A percentile compares a stretch with the other conserved stretches of the same genome.
These are phyloP conservation scores for Osmanthus fragrans DNA, from an alignment of 257 asterid genomes.

Conservation along the genomic window DNA sequence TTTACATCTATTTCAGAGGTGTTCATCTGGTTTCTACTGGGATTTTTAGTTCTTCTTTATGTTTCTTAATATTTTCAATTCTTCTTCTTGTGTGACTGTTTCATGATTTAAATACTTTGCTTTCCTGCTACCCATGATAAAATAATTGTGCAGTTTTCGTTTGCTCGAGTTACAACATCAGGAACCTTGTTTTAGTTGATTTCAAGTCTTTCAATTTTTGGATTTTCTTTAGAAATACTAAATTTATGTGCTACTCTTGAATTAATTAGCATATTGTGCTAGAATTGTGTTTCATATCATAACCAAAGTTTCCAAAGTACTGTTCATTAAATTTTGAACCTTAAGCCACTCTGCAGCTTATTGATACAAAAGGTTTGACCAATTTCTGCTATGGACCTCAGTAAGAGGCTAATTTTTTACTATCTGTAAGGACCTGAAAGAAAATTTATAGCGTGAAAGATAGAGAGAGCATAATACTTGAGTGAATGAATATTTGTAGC, in stretches of 20 bases:
- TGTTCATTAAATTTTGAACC: not conserved
- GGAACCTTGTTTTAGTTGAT: not conserved
- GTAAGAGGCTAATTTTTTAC: not conserved
- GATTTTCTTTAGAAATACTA: not conserved
- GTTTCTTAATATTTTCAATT: not conserved
- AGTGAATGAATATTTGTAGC: not conserved
- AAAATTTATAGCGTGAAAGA: not conserved
- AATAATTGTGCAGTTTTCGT: not conserved
- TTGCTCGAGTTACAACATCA: not conserved
- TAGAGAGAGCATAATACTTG: not conserved
- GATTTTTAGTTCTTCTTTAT: constrained; percentile 5
- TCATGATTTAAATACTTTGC: not conserved
- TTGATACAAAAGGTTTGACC: not conserved
- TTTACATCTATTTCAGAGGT: constrained; percentile 95
- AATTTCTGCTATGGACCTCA: not conserved
- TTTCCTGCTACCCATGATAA: not conserved
- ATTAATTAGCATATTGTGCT: not conserved
- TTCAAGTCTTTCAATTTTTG: not conserved
- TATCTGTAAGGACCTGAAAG: not conserved
- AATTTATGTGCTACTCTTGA: not conserved
- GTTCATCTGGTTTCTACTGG: constrained; percentile 14
- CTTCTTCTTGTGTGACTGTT: not conserved
- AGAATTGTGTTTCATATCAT: not conserved
- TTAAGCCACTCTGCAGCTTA: not conserved
- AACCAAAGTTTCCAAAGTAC: not conserved